Evolutionary conservation across 2,329 filamentous ascomycete species (phyloP).

Genomic region (Monosporascus sp.): DNA sequence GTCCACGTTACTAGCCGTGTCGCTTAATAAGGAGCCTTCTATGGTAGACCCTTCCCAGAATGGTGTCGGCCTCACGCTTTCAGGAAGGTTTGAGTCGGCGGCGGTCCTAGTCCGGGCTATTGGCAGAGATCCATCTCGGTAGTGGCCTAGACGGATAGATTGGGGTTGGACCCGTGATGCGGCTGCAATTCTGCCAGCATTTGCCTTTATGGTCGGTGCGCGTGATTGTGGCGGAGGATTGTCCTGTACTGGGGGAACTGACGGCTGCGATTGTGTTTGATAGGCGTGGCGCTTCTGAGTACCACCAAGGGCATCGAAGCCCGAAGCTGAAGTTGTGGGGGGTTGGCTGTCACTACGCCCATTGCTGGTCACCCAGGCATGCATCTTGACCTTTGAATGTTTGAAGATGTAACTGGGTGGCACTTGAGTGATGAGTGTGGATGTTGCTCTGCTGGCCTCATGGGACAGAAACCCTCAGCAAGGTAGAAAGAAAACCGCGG

Average conservation of each 20-base stretch:
- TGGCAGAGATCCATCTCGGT: constrained; percentile 17
- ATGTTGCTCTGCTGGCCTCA: constrained; percentile 3
- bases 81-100: constrained; percentile 9
- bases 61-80: constrained; percentile 13
- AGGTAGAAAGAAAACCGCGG: neutral
- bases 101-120: constrained; percentile 5
- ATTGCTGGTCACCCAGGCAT: constrained; percentile 28
- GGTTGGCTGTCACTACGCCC: constrained; percentile 19
- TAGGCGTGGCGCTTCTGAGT: constrained; percentile 17
- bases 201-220: constrained; percentile 24
- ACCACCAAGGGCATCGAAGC: constrained; percentile 16
- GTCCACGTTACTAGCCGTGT: constrained; percentile 27
- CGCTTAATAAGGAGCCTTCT: constrained; percentile 28
- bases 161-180: constrained; percentile 15
- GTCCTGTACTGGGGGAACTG: constrained; percentile 12
- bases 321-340: constrained; percentile 13
- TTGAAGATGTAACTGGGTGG: constrained; percentile 26
- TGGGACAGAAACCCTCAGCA: neutral
- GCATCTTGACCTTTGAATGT: constrained; percentile 27
- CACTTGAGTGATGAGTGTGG: constrained; percentile 15
- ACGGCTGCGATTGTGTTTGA: constrained; percentile 10
- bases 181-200: constrained; percentile 18
- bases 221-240: constrained; percentile 22
- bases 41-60: constrained; percentile 30
- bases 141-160: constrained; percentile 14